A percentile compares a stretch with the other conserved stretches of the same genome.
These are phyloP conservation scores for Suhomyces sp. DNA, from an alignment of 805 yeast species.

Conservation along the genomic window DNA sequence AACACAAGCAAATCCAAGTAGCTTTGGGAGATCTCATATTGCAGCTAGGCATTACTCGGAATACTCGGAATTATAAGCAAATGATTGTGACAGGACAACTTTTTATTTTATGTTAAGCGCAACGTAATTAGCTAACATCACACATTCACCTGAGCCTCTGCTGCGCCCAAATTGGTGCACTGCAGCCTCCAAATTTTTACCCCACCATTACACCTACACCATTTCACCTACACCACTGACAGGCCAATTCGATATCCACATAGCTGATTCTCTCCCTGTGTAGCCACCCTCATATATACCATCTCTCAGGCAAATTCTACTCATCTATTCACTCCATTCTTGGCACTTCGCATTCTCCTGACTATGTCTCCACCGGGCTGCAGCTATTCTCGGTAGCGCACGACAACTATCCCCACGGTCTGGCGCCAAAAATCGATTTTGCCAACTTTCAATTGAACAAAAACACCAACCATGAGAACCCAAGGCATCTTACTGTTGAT, in stretches of 20 bases:
- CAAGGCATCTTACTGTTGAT: not conserved
- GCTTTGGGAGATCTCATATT: too few species aligned
- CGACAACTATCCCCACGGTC: not conserved
- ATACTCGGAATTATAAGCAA: not conserved
- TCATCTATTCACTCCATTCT: not conserved
- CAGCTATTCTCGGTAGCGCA: not conserved
- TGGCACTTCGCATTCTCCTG: not conserved
- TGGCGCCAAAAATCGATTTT: constrained; percentile 1
- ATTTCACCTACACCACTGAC: not conserved
- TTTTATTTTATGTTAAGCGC: not conserved
- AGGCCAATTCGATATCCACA: not conserved
- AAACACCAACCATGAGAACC: not conserved
- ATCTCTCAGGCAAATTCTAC: not conserved
- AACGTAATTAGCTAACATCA: not conserved
- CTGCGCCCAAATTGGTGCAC: constrained; percentile 1
- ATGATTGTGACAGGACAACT: too few species aligned
- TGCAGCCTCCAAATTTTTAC: not conserved
- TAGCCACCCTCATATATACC: not conserved
- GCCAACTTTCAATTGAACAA: not conserved
- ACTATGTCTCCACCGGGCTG: not conserved
- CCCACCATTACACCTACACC: not conserved
- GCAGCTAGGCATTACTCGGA: not conserved
- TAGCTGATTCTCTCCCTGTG: not conserved
- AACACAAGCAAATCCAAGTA: too few species aligned
- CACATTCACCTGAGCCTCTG: not conserved